Conservation (phyloP, 495 filamentous ascomycete genomes). For the Trichoderma asperelloides region DNA sequence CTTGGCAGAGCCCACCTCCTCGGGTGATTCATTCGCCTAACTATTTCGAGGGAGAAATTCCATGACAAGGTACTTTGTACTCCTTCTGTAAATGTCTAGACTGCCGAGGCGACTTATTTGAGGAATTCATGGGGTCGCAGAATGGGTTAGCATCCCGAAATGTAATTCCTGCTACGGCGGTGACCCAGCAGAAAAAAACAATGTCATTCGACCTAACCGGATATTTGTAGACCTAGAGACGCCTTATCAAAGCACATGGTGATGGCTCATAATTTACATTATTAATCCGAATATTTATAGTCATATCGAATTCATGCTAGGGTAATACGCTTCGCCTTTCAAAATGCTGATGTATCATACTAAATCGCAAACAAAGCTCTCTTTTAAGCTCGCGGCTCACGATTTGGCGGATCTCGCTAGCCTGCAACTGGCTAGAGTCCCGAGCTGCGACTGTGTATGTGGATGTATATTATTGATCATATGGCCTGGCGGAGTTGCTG, state of each 20-base stretch:
- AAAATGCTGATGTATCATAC: neutral
- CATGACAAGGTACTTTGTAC: neutral
- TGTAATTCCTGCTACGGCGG: neutral
- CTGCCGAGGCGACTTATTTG: neutral
- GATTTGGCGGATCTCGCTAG: neutral
- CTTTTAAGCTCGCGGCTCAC: neutral
- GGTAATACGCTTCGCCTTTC: neutral
- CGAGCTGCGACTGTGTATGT: neutral
- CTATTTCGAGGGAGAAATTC: neutral
- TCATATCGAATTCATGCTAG: too few species aligned
- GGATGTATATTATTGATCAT: too few species aligned
- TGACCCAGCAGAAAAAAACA: too few species aligned
- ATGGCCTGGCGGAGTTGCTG: too few species aligned
- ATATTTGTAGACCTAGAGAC: too few species aligned
- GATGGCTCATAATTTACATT: too few species aligned
- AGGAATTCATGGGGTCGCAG: neutral
- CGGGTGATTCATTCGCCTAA: neutral
- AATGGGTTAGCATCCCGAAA: neutral
- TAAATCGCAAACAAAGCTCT: neutral
- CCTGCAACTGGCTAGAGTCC: slow-evolving; percentile 1
- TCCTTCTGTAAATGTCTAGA: neutral
- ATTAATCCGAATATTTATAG: too few species aligned
- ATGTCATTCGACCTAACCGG: too few species aligned
- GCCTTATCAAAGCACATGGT: too few species aligned
- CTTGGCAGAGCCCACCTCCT: neutral